Base-by-base conservation (phyloP, 495 filamentous ascomycete genomes). In the Aspergillus asperescens region DNA sequence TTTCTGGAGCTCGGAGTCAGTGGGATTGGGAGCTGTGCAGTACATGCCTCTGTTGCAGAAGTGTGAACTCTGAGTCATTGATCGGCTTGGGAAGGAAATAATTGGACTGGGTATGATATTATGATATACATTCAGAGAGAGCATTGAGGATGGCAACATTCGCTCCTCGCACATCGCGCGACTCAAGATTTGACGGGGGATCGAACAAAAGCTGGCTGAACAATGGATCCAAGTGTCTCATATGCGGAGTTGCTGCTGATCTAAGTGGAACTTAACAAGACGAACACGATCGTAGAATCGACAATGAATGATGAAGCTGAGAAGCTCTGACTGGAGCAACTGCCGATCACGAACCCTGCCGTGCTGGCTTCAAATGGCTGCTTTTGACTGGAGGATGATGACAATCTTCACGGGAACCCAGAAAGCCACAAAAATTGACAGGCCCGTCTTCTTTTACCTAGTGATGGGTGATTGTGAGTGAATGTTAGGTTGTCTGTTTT, bases 231-330 rank as follows among this genome's bases (percentile, higher is more conserved):
- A 13, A 16, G 44, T 12, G 24, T 28, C 29, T 34, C 44, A 47
- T 7, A 47, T 23, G 29, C 29, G 44, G 44, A 47, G n/a, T 35
- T 47, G 44, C 28, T 29, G 44, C 44, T 32, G 29, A 18, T 23
- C 19, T 12, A 13, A 31, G 25, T 31, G 27, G 28, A 8, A 47
- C 29, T 35, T 1, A 3, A 32, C 28, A 32, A 31, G 29, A 35
- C 29, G 44, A 47, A 35, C 44, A 20, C 44, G 44, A 47, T 47
- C 44, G 44, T 35, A 22, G 29, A 35, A 35, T 35, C 29, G 28
- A 23, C 20, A 29, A 47, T 47, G 44, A 35, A 35, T 35, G 44
- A 19, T 35, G 12, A 35, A 32, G 29, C 8, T 5, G 5, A 24
- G 12, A 35, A 32, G 29, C 8, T 5, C 4, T n/a, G 44, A 31